Evolutionary conservation across 1,284 basidiomycete species (phyloP).

Genomic region (Sporisorium sorghi): DNA sequence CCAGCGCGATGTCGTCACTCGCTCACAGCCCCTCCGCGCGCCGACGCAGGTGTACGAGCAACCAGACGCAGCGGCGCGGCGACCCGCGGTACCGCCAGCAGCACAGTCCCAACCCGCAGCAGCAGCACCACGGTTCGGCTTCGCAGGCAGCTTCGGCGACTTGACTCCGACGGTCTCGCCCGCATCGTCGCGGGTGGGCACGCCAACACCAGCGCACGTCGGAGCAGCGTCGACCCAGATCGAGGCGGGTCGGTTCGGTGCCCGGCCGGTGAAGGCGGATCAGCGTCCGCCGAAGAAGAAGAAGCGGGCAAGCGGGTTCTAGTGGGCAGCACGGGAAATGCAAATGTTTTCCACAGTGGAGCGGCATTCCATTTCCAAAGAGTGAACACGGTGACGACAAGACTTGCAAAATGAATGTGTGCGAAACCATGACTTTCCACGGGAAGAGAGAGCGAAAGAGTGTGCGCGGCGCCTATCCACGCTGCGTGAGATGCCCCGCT

Average conservation of each 20-base stretch:
- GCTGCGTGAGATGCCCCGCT: conserved; percentile 59
- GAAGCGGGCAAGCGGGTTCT: conserved; percentile 48
- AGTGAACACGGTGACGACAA: not conserved
- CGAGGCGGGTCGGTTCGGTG: conserved; percentile 41
- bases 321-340: not conserved
- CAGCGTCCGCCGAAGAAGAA: conserved; percentile 33
- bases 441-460: too few relatives aligned
- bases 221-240: conserved; percentile 33
- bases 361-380: not conserved
- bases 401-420: not conserved
- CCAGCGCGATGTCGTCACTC: conserved; percentile 1
- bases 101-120: conserved; percentile 23
- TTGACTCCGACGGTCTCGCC: conserved; percentile 31
- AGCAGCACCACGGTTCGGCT: conserved; percentile 13
- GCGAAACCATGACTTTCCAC: not conserved
- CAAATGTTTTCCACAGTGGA: not conserved
- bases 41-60: conserved; percentile 6
- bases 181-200: conserved; percentile 22
- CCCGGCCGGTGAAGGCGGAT: conserved; percentile 16
- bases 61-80: not conserved
- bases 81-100: conserved; percentile 2
- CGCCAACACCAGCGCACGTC: conserved; percentile 14
- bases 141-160: conserved; percentile 30
- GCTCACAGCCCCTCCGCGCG: conserved; percentile 25
- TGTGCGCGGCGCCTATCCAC: conserved; percentile 26